Evolutionary conservation across 495 filamentous ascomycete genomes (phyloP).

Genomic region (Thermochaetoides thermophila): DNA sequence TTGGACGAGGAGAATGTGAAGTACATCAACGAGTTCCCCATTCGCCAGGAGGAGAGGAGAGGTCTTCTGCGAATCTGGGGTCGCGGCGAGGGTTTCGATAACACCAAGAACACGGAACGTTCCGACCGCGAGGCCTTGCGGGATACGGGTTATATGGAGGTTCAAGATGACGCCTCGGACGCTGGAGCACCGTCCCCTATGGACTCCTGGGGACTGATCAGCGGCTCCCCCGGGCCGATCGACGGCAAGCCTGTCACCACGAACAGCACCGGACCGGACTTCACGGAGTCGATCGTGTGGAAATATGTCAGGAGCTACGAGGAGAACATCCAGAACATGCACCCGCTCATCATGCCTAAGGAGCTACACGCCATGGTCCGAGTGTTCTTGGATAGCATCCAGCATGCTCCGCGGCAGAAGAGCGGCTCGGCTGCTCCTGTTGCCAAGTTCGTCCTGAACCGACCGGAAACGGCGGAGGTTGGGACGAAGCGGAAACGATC

Average conservation of each 20-base stretch:
- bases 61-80: slow-evolving; percentile 66
- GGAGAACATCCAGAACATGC: slow-evolving; percentile 70
- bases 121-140: slow-evolving; percentile 16
- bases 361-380: slow-evolving; percentile 36
- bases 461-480: slow-evolving; percentile 19
- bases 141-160: slow-evolving; percentile 16
- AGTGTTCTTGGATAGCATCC: slow-evolving; percentile 30
- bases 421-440: slow-evolving; percentile 6
- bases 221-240: slow-evolving; percentile 24
- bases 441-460: slow-evolving; percentile 15
- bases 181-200: slow-evolving; percentile 32
- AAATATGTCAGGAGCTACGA: slow-evolving; percentile 58
- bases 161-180: slow-evolving; percentile 29
- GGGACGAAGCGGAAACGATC: slow-evolving; percentile 47
- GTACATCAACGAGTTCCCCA: slow-evolving; percentile 49
- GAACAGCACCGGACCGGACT: slow-evolving; percentile 39
- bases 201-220: slow-evolving; percentile 35
- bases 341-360: slow-evolving; percentile 58
- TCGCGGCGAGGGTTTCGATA: slow-evolving; percentile 56
- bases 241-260: slow-evolving; percentile 35
- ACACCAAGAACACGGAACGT: slow-evolving; percentile 7
- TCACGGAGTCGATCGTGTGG: slow-evolving; percentile 45
- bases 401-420: slow-evolving; percentile 14
- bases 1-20: slow-evolving; percentile 34
- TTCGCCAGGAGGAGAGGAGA: slow-evolving; percentile 59